Percentiles rank a stretch among this genome's conserved stretches.
Conservation (phyloP, 163 green algal genomes). For the Picocystis sp. region DNA sequence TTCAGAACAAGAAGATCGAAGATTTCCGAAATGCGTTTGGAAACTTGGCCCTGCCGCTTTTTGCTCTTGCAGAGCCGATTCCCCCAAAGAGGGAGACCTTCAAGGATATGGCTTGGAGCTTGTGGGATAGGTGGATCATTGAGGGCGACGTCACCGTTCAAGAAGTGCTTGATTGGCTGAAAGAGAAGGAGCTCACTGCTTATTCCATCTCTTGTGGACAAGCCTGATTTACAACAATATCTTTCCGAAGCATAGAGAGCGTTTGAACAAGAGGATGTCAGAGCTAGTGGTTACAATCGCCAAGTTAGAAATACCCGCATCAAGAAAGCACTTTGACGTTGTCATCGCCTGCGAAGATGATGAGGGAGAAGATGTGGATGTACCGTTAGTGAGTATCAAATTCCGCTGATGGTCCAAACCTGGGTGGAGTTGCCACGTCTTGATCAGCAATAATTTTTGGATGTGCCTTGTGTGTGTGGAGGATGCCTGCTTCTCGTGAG, state of each 20-base stretch:
- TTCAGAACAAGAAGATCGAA: slow-evolving; percentile 50
- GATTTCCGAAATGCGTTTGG: slow-evolving; percentile 92
- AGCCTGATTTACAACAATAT: slow-evolving; percentile 95
- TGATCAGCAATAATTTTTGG: too few species aligned
- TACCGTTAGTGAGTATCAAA: slow-evolving; percentile 83
- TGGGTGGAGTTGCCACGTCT: too few species aligned
- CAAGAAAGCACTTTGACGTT: slow-evolving; percentile 69
- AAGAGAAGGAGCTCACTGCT: slow-evolving; percentile 24
- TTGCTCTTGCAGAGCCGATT: slow-evolving; percentile 92
- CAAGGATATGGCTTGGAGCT: slow-evolving; percentile 63
- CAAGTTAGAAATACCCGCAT: slow-evolving; percentile 65
- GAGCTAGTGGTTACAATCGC: slow-evolving; percentile 54
- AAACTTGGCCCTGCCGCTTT: slow-evolving; percentile 93
- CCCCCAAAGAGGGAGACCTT: slow-evolving; percentile 53
- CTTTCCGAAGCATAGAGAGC: slow-evolving; percentile 92
- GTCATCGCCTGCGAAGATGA: slow-evolving; percentile 83
- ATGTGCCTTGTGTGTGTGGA: too few species aligned
- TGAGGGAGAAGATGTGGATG: slow-evolving; percentile 88
- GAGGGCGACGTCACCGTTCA: slow-evolving; percentile 89
- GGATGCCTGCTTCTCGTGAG: too few species aligned
- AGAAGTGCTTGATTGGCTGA: slow-evolving; percentile 61
- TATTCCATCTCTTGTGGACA: slow-evolving; percentile 76
- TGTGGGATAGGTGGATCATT: slow-evolving; percentile 95
- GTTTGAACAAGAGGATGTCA: slow-evolving; percentile 67
- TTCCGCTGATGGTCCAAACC: slow-evolving; percentile 40